Percentiles rank a stretch among this genome's conserved stretches.
Conservation (phyloP, 2,329 filamentous ascomycete species). For the Nemania abortiva region DNA sequence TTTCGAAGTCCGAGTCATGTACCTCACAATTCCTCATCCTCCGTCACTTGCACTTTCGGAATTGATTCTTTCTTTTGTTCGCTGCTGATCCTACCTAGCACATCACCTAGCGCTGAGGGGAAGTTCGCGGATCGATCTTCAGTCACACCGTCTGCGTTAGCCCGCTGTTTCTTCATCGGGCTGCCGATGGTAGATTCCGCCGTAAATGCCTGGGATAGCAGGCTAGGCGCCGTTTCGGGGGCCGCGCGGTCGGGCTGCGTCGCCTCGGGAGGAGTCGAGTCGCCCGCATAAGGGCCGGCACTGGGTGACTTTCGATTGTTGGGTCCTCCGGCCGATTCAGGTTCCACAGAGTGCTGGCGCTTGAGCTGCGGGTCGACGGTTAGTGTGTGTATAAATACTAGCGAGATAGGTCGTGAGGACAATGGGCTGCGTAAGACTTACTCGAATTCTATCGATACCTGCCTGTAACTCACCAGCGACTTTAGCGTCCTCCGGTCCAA, state of each 20-base stretch:
- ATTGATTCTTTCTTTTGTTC: constrained; percentile 41
- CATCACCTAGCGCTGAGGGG: constrained; percentile 57
- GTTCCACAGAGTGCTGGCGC: constrained; percentile 81
- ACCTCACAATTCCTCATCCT: constrained; percentile 51
- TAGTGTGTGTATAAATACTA: constrained; percentile 46
- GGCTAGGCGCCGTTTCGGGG: constrained; percentile 51
- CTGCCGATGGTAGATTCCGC: constrained; percentile 70
- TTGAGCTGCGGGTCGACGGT: constrained; percentile 72
- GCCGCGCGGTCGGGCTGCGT: constrained; percentile 50
- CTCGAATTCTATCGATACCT: constrained; percentile 84
- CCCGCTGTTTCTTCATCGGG: constrained; percentile 80
- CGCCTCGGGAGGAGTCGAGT: constrained; percentile 58
- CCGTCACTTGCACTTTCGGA: constrained; percentile 40
- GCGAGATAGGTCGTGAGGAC: not conserved
- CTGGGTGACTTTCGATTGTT: constrained; percentile 62
- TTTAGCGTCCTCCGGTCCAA: constrained; percentile 78
- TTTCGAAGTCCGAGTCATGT: not conserved
- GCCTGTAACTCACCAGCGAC: constrained; percentile 82
- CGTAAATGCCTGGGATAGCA: constrained; percentile 59
- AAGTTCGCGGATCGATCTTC: constrained; percentile 55
- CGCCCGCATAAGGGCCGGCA: constrained; percentile 56
- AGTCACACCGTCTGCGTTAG: constrained; percentile 66
- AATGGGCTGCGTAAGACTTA: constrained; percentile 56
- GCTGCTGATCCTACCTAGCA: constrained; percentile 52
- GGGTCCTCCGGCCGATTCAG: constrained; percentile 61